Conservation (phyloP, 495 filamentous ascomycete genomes). For the Aspergillus ellipticus region DNA sequence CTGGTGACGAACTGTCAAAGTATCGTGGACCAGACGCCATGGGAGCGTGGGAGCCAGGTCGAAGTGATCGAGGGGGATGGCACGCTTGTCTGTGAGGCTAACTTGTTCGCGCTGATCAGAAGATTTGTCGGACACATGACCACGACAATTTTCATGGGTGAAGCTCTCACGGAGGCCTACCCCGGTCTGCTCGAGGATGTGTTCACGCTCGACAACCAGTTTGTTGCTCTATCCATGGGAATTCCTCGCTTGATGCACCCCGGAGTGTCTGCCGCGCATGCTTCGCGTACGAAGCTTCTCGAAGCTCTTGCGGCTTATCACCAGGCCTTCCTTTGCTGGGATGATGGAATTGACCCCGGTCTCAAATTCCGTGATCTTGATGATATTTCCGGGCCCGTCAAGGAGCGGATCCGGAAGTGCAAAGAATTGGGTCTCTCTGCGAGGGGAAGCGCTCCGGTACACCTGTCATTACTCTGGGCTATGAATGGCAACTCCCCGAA, state of each 20-base stretch:
- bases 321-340: constrained; percentile 43
- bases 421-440: constrained; percentile 30
- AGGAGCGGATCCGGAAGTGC: constrained; percentile 39
- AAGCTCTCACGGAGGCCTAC: constrained; percentile 52
- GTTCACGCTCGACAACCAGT: constrained; percentile 52
- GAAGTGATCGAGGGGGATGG: constrained; percentile 27
- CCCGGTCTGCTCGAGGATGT: constrained; percentile 51
- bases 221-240: constrained; percentile 48
- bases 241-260: constrained; percentile 52
- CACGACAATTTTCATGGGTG: constrained; percentile 52
- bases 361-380: constrained; percentile 51
- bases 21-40: constrained; percentile 55
- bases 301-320: constrained; percentile 46
- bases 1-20: constrained; percentile 58
- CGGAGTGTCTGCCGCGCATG: constrained; percentile 45
- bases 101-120: constrained; percentile 50
- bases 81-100: constrained; percentile 42
- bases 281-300: constrained; percentile 50
- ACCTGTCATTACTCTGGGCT: constrained; percentile 50
- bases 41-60: constrained; percentile 52
- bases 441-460: constrained; percentile 28
- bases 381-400: constrained; percentile 48
- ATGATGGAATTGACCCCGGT: constrained; percentile 42
- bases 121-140: constrained; percentile 51
- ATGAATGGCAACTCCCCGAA: constrained; percentile 49